Conservation (phyloP, 306 rosid genomes). For the Crataegus laevigata region DNA sequence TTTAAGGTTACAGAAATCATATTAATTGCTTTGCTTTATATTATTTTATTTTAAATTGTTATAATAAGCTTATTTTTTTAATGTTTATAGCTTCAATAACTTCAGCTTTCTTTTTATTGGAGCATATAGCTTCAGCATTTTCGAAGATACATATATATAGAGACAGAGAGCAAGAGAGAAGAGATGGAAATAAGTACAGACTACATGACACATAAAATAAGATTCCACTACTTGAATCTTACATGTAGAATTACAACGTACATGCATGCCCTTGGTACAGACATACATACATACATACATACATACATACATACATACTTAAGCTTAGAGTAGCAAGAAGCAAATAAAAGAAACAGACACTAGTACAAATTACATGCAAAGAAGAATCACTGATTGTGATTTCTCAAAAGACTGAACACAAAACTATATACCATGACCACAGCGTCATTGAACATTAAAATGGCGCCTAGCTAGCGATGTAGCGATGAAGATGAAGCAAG, state of each 20-base stretch:
- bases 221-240: conserved; percentile 7
- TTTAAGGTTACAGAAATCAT: not conserved
- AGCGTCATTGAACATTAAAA: not conserved
- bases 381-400: conserved; percentile 9
- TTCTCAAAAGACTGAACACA: not conserved
- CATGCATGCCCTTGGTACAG: not conserved
- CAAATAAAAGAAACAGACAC: not conserved
- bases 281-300: not conserved
- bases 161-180: not conserved
- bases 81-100: not conserved
- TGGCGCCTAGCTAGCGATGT: not conserved
- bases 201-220: not conserved
- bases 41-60: not conserved
- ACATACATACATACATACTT: not conserved
- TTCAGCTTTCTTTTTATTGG: too few species aligned
- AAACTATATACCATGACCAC: not conserved
- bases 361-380: not conserved
- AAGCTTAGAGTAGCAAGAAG: not conserved
- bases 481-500: not conserved
- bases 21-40: not conserved
- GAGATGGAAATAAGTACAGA: not conserved
- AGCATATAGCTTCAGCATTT: too few species aligned
- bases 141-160: too few species aligned
- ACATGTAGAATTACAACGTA: not conserved
- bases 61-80: not conserved